Evolutionary conservation across 2,329 filamentous ascomycete species (phyloP), one percentile per base, ranked within the genome.

Genomic region (Monilinia fructigena): DNA sequence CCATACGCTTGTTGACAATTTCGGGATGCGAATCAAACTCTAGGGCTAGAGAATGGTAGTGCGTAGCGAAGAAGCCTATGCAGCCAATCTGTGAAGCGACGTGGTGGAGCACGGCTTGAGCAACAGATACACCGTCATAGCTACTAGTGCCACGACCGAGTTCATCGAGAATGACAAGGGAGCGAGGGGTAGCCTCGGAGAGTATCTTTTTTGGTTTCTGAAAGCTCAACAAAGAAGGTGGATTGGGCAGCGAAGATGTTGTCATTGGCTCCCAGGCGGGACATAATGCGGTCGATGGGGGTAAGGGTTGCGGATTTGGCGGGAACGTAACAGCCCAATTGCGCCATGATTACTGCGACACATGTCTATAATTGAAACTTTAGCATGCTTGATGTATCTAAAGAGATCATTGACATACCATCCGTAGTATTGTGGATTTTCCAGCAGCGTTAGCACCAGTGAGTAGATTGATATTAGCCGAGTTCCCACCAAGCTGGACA

Each of bases 221-320:
- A 93, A 2, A 99, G 82, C 78, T 99, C 95, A 38, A 99, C 94
- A 75, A 99, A 98, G 82, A 99, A 99, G 2, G 95, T 99, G 18
- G 92, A 96, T 78, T 99, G 95, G 0, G 94, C 92, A 1, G 94
- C 95, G 76, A 99, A 98, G 73, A 99, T 99, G 78, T 98, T 98
- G 85, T 99, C 95, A 75, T 98, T 97, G 58, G 95, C 95, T 12
- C 95, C 95, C 0, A 99, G 86, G 55, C 95, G 92, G 12, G 94
- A 98, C 95, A 99, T 99, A 81, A 99, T 98, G 65, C 95, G 91
- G 76, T 99, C 95, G 3, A 96, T 88, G 0, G 95, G 94, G 0
- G 94, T 98, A 55, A 99, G 83, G 3, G 85, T 87, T 1, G 95
- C 95, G 3, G 88, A 92, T 23, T 85, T 82, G 67, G 92, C 93